Base-by-base conservation (phyloP, 768 basidiomycete genomes). In the Paxillus rubicundulus region DNA sequence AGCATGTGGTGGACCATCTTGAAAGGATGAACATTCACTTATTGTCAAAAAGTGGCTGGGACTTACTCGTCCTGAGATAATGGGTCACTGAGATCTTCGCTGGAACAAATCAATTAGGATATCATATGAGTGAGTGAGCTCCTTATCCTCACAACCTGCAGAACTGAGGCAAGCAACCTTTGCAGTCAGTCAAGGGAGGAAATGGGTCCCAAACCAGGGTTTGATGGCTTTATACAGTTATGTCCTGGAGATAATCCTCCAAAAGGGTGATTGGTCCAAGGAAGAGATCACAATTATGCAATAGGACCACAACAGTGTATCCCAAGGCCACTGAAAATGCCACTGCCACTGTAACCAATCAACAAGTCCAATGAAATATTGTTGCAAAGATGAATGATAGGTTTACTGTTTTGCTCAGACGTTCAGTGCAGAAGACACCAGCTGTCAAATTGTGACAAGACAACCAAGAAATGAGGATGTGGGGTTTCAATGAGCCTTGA, bases 1-100 rank as follows among this genome's bases (percentile, higher is more conserved):
- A 80, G 66, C 77, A 79, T 80, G 53, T 80, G 79, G 49, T 80
- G 78, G 6, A 77, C 79, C 79, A 78, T 75, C 67, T 66, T 13
- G 16, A 27, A 34, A 43, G 14, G 16, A 36, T 62, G 32, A 55
- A 34, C 3, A 14, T 47, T 36, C 14, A 46, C 2, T 20, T 20
- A 16, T 27, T 20, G 14, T 41, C 9, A 47, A 12, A 43, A 5
- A 18, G 14, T 44, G 13, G 9, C 32, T n/a, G n/a, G 36, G 36
- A 61, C 70, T 47, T 53, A 77, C 74, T 48, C 77, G 63, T 14
- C 79, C 78, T 64, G 49, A 58, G n/a, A 67, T 36, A 54, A 55
- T 8, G 66, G 70, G 28, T 71, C 68, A 10, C 48, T 64, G 8
- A 78, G 64, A 57, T 79, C 72, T 49, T 79, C 78, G 69, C 48